Base-by-base conservation (phyloP, 2,329 filamentous ascomycete genomes). In the Sporothrix humicola region DNA sequence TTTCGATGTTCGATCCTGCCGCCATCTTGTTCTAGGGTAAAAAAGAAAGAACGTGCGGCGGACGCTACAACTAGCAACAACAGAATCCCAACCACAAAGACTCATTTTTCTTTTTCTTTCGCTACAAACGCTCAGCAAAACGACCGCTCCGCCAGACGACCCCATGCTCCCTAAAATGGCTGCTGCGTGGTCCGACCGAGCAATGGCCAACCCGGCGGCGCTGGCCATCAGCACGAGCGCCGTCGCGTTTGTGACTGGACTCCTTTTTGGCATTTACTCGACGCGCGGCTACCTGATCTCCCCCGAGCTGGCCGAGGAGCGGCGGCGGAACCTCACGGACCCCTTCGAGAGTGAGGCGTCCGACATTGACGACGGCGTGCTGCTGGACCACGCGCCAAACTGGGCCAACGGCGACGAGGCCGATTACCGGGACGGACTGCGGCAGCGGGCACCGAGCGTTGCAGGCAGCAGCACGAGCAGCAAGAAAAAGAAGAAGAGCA, bases 241-340 rank as follows among this genome's bases (percentile, higher is more conserved):
- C 75, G 84, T 95, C 73, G 88, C 91, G 76, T 90, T 93, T 77
- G 81, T 96, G 72, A 88, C 89, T 0, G 95, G 95, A 78, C 97
- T 95, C 83, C 89, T 94, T 52, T 87, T 97, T 15, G 94, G 93
- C 76, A 84, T 97, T 74, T 94, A 94, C 82, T 87, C 90, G 20
- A 87, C 88, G 75, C 86, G 82, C 73, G 88, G 88, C 73, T 90
- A 89, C 83, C 80, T 90, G 63, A 83, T 90, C 78, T 85, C 88
- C n/a, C 86, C 88, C 0, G 80, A 82, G 74, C 82, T 92, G 77
- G 84, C 81, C 77, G 81, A 88, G 80, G 84, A 91, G 85, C 84
- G 90, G 81, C 82, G 83, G 81, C 82, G 84, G 82, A 86, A 87
- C 79, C 82, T 85, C 12, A 79, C 84, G 65, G 90, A 92, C 78